Evolutionary conservation across 1,284 basidiomycete species (phyloP), one percentile per base, ranked within the genome.

Genomic region (Exobasidium rhododendri): DNA sequence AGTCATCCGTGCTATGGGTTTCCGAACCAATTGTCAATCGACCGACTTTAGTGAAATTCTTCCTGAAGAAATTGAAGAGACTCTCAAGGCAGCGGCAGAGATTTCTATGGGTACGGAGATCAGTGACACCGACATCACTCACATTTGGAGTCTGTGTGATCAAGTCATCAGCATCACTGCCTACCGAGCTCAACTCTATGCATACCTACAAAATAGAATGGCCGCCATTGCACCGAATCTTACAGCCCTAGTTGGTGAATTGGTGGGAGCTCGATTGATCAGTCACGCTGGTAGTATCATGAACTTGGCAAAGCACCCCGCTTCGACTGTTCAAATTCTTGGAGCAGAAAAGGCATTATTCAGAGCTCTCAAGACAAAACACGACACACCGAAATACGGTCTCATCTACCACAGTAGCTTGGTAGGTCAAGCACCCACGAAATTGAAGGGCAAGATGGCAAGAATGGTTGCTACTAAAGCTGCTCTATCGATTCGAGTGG

Each of bases 381-480:
- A 97, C 78, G 93, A 97, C 83, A 97, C 94, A 62, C 94, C 94
- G 54, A 98, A 98, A 82, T 97, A 97, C 79, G 94, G 93, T 74
- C 84, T 97, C 55, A 96, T 97, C 77, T 97, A 94, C 83, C 94
- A 97, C 83, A 90, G 80, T 46, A 86, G 83, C 56, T 66, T 98
- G 61, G 91, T 98, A 70, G 96, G 94, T 43, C 93, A 96, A 83
- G 94, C 96, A 59, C 92, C 94, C 55, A 92, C 93, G 70, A 97
- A 97, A 83, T 86, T 97, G 69, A 98, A 98, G 85, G 96, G 94
- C 77, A 98, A 98, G 84, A 97, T 98, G 94, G 96, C 96, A 13
- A 90, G 96, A 73, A 98, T 98, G 94, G 92, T 97, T 30, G 93
- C 94, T 43, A 97, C 94, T 65, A 77, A 77, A 84, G 89, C 94